A percentile compares a stretch with the other conserved stretches of the same genome.
phyloP scores from a whole-genome alignment of 192 early-diverging fungal genomes.

The Phlyctochytrium arcticum region DNA sequence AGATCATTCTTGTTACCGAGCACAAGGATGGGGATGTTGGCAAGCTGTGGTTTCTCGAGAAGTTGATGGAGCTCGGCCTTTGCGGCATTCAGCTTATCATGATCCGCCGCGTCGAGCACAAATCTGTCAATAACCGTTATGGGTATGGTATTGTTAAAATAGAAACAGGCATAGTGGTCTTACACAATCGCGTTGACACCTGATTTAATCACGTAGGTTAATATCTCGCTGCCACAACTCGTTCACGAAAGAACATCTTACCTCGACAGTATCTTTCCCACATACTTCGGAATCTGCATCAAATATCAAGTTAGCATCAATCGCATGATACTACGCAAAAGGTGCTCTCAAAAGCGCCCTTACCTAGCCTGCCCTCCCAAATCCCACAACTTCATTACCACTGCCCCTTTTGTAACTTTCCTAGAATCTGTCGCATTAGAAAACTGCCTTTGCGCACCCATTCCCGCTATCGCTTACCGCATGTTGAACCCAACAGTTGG shows the following conservation, averaged over 20 bases:
- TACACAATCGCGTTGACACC: conserved; percentile 98
- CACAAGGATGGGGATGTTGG: conserved; percentile 93
- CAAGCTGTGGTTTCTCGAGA: conserved; percentile 89
- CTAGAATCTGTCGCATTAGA: conserved; percentile 3
- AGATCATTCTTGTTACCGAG: conserved; percentile 99
- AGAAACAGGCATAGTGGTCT: conserved; percentile 14
- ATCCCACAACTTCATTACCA: conserved; percentile 99
- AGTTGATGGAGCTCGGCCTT: conserved; percentile 85
- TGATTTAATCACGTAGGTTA: conserved; percentile 14
- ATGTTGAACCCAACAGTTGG: conserved; percentile 99
- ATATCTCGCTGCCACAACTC: neutral
- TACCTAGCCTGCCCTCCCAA: conserved; percentile 91
- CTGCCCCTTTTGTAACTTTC: conserved; percentile 55
- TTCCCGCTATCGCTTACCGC: conserved; percentile 79
- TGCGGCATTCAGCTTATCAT: conserved; percentile 86
- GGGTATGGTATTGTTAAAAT: neutral
- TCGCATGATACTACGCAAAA: too few relatives aligned
- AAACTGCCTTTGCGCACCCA: neutral
- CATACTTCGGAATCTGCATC: conserved; percentile 82
- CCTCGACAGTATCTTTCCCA: conserved; percentile 72
- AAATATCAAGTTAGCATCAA: too few relatives aligned
- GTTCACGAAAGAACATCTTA: neutral
- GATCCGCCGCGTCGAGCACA: conserved; percentile 96
- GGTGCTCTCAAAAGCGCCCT: neutral
- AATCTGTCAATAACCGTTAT: conserved; percentile 51